Conservation (phyloP, 2,329 filamentous ascomycete genomes). For the Aspergillus clavatus region DNA sequence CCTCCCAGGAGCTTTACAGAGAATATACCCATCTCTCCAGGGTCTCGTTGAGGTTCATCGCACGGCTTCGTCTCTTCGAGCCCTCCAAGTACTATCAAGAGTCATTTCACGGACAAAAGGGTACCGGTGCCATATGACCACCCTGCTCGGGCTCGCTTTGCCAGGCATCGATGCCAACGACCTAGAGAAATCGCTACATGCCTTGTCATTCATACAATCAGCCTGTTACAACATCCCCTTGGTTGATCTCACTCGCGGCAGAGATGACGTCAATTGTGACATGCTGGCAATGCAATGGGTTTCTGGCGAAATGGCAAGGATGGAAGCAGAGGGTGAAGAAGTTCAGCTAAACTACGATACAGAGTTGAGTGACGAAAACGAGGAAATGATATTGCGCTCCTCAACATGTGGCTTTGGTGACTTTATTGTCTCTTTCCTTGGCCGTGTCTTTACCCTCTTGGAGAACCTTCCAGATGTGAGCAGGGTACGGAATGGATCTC, state of each 20-base stretch:
- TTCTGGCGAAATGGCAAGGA: constrained; percentile 84
- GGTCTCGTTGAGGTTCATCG: constrained; percentile 95
- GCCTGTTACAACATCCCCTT: constrained; percentile 96
- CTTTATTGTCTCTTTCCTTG: constrained; percentile 84
- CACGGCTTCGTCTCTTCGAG: constrained; percentile 87
- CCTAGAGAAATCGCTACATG: constrained; percentile 91
- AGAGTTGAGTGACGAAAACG: constrained; percentile 78
- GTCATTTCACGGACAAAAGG: constrained; percentile 90
- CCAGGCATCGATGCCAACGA: constrained; percentile 98
- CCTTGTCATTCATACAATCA: constrained; percentile 89
- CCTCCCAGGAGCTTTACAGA: constrained; percentile 84
- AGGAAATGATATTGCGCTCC: constrained; percentile 81
- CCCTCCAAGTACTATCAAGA: constrained; percentile 85
- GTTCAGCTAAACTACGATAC: constrained; percentile 79
- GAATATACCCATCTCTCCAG: constrained; percentile 95
- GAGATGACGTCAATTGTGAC: constrained; percentile 65
- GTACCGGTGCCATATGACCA: constrained; percentile 94
- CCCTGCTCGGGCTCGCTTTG: constrained; percentile 82
- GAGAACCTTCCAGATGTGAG: constrained; percentile 93
- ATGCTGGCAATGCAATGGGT: constrained; percentile 87
- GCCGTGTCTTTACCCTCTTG: constrained; percentile 88
- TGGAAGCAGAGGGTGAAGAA: constrained; percentile 81
- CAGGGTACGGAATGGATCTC: constrained; percentile 80
- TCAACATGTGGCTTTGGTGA: constrained; percentile 92
- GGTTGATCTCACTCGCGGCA: constrained; percentile 68